Percentiles rank a stretch among this genome's conserved stretches.
Conservation (phyloP, 257 asterid species). For the Solanum pinnatisectum region DNA sequence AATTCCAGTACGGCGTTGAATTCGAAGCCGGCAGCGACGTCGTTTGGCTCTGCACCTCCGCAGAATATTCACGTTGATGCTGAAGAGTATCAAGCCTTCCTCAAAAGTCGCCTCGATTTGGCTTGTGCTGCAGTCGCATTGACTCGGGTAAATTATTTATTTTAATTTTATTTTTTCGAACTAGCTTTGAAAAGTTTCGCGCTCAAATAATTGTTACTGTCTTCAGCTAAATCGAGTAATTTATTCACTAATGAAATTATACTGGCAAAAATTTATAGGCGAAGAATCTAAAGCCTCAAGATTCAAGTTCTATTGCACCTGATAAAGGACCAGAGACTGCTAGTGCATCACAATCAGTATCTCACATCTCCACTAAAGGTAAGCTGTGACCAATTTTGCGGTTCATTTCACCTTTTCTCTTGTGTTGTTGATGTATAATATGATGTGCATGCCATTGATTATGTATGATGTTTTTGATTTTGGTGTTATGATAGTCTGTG, state of each 20-base stretch:
- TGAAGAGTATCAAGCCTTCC: conserved; percentile 56
- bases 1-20: not conserved
- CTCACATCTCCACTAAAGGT: conserved; percentile 31
- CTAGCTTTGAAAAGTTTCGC: not conserved
- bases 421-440: not conserved
- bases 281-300: conserved; percentile 16
- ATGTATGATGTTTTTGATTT: not conserved
- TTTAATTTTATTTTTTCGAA: not conserved
- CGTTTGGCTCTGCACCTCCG: conserved; percentile 8
- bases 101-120: conserved; percentile 69
- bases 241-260: not conserved
- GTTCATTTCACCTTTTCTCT: not conserved
- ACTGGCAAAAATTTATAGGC: not conserved
- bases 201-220: not conserved
- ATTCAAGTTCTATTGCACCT: conserved; percentile 21
- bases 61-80: conserved; percentile 40
- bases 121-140: conserved; percentile 95
- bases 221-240: not conserved
- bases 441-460: not conserved
- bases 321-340: conserved; percentile 41
- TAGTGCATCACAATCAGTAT: conserved; percentile 21
- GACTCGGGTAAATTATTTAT: conserved; percentile 38
- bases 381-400: not conserved
- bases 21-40: not conserved
- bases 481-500: not conserved